Percentiles rank a stretch among this genome's conserved stretches.
phyloP scores from a whole-genome alignment of 192 early-diverging fungal species.

The Phlyctochytrium arcticum region DNA sequence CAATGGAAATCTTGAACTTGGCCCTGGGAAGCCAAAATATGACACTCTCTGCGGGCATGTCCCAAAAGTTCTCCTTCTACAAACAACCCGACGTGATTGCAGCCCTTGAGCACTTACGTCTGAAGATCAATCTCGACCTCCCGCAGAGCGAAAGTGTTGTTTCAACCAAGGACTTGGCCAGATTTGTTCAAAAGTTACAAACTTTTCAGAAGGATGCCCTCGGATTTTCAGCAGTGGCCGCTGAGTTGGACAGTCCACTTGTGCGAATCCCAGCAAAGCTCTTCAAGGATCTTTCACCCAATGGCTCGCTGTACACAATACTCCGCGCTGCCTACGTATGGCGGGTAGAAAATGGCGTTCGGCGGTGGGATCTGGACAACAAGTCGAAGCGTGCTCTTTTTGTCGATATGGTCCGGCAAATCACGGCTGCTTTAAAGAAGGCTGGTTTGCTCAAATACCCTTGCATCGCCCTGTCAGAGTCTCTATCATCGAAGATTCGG shows the following conservation, averaged over 20 bases:
- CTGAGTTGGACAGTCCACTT: neutral
- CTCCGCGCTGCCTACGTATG: conserved; percentile 7
- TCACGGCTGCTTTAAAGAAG: neutral
- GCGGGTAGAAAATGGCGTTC: neutral
- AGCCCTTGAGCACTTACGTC: neutral
- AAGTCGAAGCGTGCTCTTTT: neutral
- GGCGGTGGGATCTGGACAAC: conserved; percentile 20
- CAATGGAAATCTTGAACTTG: too few relatives aligned
- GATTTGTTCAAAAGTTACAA: neutral
- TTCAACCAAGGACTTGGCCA: conserved; percentile 18
- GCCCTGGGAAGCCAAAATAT: too few relatives aligned
- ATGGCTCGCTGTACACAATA: conserved; percentile 15
- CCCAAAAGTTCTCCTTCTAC: neutral
- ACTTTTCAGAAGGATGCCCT: conserved; percentile 5
- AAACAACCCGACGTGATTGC: neutral
- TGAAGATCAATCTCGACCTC: neutral
- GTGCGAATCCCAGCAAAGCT: conserved; percentile 20
- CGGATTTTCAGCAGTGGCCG: too few relatives aligned
- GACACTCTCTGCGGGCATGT: too few relatives aligned
- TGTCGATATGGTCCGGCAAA: neutral
- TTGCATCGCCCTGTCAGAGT: neutral
- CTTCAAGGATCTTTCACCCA: conserved; percentile 19
- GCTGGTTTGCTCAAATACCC: conserved; percentile 2
- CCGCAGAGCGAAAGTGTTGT: neutral
- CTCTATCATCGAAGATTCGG: neutral